phyloP scores from a whole-genome alignment of 495 filamentous ascomycete species.

The Acidomyces sp. region DNA sequence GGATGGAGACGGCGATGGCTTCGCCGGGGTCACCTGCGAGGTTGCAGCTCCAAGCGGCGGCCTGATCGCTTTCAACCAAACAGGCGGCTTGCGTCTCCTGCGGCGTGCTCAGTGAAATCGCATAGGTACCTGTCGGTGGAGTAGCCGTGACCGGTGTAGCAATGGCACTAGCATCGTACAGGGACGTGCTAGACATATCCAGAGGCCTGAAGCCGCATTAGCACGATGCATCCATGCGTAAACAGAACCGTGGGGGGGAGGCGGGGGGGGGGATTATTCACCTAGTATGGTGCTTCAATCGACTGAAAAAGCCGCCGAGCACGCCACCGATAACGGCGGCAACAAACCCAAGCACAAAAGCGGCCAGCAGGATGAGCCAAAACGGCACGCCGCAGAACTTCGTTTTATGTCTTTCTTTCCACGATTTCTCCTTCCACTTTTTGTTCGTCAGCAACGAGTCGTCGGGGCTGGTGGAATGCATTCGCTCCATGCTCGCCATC shows the following conservation, averaged over 20 bases:
- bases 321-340: slow-evolving; percentile 24
- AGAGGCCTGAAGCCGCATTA: not conserved
- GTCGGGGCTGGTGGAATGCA: not conserved
- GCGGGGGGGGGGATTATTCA: too few relatives aligned
- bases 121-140: slow-evolving; percentile 52
- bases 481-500: slow-evolving; percentile 3
- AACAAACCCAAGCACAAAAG: slow-evolving; percentile 43
- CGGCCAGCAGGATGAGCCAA: slow-evolving; percentile 34
- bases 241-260: too few relatives aligned
- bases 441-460: slow-evolving; percentile 20
- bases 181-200: slow-evolving; percentile 40
- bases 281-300: not conserved
- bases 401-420: slow-evolving; percentile 24
- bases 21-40: slow-evolving; percentile 13
- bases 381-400: slow-evolving; percentile 25
- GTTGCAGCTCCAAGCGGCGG: slow-evolving; percentile 58
- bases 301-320: slow-evolving; percentile 28
- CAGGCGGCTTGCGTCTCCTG: slow-evolving; percentile 52
- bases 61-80: slow-evolving; percentile 45
- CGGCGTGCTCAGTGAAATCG: slow-evolving; percentile 42
- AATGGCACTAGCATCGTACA: slow-evolving; percentile 53
- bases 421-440: slow-evolving; percentile 22
- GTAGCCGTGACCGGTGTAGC: slow-evolving; percentile 42
- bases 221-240: too few relatives aligned
- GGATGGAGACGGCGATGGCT: slow-evolving; percentile 24